phyloP scores from a whole-genome alignment of 2,329 filamentous ascomycete species.

The Pseudocercospora musae region DNA sequence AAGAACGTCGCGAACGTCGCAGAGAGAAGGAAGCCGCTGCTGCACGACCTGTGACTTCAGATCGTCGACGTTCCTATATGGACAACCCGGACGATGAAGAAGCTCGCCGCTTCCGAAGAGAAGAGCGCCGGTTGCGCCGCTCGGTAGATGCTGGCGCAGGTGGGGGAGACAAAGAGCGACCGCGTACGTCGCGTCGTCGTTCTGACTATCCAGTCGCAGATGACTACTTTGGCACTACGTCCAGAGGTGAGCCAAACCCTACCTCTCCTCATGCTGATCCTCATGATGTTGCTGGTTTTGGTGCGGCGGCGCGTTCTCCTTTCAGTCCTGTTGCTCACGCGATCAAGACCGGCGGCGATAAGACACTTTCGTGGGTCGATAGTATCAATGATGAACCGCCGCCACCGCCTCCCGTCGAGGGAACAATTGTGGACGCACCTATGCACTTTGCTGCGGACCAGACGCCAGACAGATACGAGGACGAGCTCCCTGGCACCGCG shows the following conservation, averaged over 20 bases:
- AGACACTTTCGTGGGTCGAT: slow-evolving; percentile 51
- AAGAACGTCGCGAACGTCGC: slow-evolving; percentile 32
- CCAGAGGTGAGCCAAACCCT: slow-evolving; percentile 36
- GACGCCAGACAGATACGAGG: slow-evolving; percentile 23
- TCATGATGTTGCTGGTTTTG: slow-evolving; percentile 5
- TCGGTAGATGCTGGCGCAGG: slow-evolving; percentile 35
- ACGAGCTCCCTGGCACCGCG: slow-evolving; percentile 30
- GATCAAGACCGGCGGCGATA: slow-evolving; percentile 40
- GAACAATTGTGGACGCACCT: slow-evolving; percentile 47
- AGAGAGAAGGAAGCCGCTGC: slow-evolving; percentile 27
- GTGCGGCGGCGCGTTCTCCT: slow-evolving; percentile 10
- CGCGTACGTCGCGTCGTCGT: slow-evolving; percentile 30
- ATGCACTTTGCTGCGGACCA: slow-evolving; percentile 30
- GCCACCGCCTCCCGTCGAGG: slow-evolving; percentile 44
- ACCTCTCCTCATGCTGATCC: slow-evolving; percentile 16
- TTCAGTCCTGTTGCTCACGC: slow-evolving; percentile 28
- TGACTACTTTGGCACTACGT: slow-evolving; percentile 43
- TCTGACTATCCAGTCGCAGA: slow-evolving; percentile 34
- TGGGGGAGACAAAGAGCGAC: slow-evolving; percentile 30
- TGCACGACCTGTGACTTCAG: slow-evolving; percentile 12
- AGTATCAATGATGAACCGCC: slow-evolving; percentile 46
- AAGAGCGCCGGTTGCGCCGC: slow-evolving; percentile 43
- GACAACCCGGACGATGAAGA: slow-evolving; percentile 34
- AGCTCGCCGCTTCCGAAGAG: slow-evolving; percentile 39
- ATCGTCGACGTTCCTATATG: slow-evolving; percentile 30